phyloP scores from a whole-genome alignment of 257 asterid species.

The Penstemon eatonii region DNA sequence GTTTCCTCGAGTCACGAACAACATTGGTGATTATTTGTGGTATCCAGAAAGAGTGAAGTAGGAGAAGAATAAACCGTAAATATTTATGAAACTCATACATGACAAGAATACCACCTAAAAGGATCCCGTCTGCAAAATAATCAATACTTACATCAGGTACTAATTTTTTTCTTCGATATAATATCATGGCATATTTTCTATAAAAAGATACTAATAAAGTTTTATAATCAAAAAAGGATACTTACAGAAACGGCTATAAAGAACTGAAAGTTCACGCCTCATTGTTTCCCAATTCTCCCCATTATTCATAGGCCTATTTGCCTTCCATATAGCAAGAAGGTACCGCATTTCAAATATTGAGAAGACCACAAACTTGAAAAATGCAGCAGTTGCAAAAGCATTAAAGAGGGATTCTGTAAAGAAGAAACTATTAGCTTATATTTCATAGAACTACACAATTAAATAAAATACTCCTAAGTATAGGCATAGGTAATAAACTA shows the following conservation, averaged over 20 bases:
- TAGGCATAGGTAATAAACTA: not conserved
- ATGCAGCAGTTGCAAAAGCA: conserved; percentile 98
- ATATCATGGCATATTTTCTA: too few relatives aligned
- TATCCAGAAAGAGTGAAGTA: conserved; percentile 90
- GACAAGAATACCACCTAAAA: conserved; percentile 80
- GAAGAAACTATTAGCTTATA: conserved; percentile 22
- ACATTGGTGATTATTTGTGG: conserved; percentile 84
- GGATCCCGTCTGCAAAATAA: conserved; percentile 82
- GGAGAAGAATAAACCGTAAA: conserved; percentile 69
- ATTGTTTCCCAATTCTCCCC: conserved; percentile 95
- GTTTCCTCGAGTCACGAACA: conserved; percentile 86
- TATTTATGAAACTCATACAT: conserved; percentile 90
- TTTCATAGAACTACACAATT: conserved; percentile 4
- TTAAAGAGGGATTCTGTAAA: conserved; percentile 87
- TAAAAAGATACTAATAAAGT: not conserved
- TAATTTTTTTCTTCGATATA: too few relatives aligned
- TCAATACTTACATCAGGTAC: not conserved
- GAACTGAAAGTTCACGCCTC: conserved; percentile 96
- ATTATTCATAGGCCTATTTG: conserved; percentile 67
- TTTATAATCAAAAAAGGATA: conserved; percentile 23
- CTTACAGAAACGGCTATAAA: conserved; percentile 97
- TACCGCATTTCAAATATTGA: conserved; percentile 98
- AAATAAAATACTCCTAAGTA: not conserved
- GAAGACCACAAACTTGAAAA: conserved; percentile 97
- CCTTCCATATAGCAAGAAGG: conserved; percentile 98